phyloP scores from a whole-genome alignment of 164 flowering plant species.

The Saururus chinensis region DNA sequence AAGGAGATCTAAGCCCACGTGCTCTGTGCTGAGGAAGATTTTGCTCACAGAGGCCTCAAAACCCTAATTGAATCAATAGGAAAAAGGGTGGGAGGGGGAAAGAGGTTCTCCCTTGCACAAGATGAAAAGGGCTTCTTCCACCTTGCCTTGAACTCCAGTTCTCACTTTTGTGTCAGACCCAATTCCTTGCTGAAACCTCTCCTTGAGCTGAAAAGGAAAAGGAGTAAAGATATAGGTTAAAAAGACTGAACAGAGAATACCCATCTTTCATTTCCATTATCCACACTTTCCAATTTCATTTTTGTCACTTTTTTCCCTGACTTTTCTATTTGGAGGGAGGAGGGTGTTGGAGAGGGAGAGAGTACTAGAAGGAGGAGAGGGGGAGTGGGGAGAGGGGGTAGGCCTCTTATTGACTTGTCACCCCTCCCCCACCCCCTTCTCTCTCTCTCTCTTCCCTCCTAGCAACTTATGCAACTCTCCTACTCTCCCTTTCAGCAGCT shows the following conservation, averaged over 20 bases:
- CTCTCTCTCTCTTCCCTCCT: neutral
- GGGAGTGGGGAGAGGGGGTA: too few relatives aligned
- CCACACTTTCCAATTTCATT: slow-evolving; percentile 13
- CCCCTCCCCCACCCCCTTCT: slow-evolving; percentile 5
- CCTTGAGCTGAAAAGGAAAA: slow-evolving; percentile 26
- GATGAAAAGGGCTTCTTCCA: slow-evolving; percentile 4
- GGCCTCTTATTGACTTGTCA: slow-evolving; percentile 4
- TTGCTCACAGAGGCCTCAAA: slow-evolving; percentile 23
- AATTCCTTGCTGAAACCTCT: slow-evolving; percentile 33
- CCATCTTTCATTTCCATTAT: slow-evolving; percentile 50
- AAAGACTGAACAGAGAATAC: slow-evolving; percentile 49
- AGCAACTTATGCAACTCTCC: too few relatives aligned
- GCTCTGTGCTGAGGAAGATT: slow-evolving; percentile 15
- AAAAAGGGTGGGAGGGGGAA: too few relatives aligned
- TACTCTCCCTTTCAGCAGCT: neutral
- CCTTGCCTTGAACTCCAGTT: slow-evolving; percentile 7
- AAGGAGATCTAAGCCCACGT: slow-evolving; percentile 52
- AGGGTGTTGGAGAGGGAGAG: too few relatives aligned
- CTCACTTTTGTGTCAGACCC: slow-evolving; percentile 34
- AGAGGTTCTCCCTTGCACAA: slow-evolving; percentile 2
- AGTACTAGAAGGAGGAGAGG: too few relatives aligned
- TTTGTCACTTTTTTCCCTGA: neutral
- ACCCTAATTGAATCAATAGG: slow-evolving; percentile 13
- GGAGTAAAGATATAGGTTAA: slow-evolving; percentile 17
- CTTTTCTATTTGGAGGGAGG: neutral